Conservation (phyloP, 148 eudicot species). For the Agrostemma githago region DNA sequence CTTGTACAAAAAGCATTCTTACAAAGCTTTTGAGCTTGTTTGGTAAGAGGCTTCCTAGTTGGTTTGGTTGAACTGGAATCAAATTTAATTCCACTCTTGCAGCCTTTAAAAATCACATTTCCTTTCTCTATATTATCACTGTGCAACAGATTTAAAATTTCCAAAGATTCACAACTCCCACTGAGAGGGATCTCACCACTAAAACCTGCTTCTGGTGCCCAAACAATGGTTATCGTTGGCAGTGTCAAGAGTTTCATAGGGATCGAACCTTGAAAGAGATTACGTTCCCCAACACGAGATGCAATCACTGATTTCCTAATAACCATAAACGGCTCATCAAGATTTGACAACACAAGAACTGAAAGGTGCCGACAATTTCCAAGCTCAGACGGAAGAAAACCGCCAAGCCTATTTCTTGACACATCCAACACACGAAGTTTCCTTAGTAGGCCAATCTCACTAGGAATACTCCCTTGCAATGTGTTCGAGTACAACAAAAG, state of each 20-base stretch:
- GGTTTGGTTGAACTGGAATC: slow-evolving; percentile 44
- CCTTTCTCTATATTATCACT: slow-evolving; percentile 26
- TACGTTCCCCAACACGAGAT: slow-evolving; percentile 23
- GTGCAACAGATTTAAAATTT: slow-evolving; percentile 42
- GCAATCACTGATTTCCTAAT: neutral
- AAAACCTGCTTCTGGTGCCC: slow-evolving; percentile 55
- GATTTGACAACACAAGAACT: slow-evolving; percentile 46
- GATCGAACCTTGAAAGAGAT: slow-evolving; percentile 44
- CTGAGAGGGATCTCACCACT: slow-evolving; percentile 33
- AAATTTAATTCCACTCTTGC: slow-evolving; percentile 35
- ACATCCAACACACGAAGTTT: slow-evolving; percentile 57
- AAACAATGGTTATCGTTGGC: slow-evolving; percentile 41
- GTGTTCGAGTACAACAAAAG: slow-evolving; percentile 48
- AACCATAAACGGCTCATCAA: slow-evolving; percentile 19
- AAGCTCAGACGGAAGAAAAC: slow-evolving; percentile 43
- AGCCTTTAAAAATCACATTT: slow-evolving; percentile 27
- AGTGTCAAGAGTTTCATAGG: slow-evolving; percentile 40
- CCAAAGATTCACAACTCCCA: slow-evolving; percentile 37
- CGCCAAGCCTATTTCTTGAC: slow-evolving; percentile 48
- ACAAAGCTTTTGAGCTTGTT: neutral
- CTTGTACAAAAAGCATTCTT: slow-evolving; percentile 10
- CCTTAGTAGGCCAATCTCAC: slow-evolving; percentile 41
- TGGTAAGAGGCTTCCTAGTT: slow-evolving; percentile 19
- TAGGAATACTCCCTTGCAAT: slow-evolving; percentile 45
- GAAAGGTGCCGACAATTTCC: slow-evolving; percentile 44